phyloP scores from a whole-genome alignment of 1,284 basidiomycete species.

The Leccinum pachyderme region DNA sequence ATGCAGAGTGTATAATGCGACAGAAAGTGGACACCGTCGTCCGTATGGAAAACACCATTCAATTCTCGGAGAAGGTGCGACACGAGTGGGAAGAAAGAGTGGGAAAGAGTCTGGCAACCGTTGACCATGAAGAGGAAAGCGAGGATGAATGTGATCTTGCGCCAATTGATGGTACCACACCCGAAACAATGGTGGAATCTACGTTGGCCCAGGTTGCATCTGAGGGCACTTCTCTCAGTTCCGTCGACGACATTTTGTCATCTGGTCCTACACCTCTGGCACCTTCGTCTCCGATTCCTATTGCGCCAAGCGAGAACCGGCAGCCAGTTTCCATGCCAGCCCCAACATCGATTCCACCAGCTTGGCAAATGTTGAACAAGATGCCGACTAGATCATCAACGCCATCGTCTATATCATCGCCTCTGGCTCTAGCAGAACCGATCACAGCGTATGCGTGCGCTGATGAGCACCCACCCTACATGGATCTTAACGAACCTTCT shows the following conservation, averaged over 20 bases:
- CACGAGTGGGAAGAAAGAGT: constrained; percentile 96
- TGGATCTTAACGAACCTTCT: constrained; percentile 57
- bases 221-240: constrained; percentile 45
- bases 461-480: constrained; percentile 57
- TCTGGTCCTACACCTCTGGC: constrained; percentile 69
- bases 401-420: constrained; percentile 80
- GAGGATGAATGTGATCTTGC: constrained; percentile 36
- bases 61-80: constrained; percentile 96
- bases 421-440: constrained; percentile 75
- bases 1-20: constrained; percentile 86
- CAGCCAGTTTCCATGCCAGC: constrained; percentile 24
- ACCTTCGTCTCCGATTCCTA: constrained; percentile 56
- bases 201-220: constrained; percentile 16
- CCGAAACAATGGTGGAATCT: constrained; percentile 14
- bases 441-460: constrained; percentile 67
- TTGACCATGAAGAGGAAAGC: constrained; percentile 48
- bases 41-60: constrained; percentile 96
- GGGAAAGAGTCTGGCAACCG: constrained; percentile 59
- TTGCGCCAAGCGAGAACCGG: constrained; percentile 31
- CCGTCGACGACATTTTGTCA: constrained; percentile 39
- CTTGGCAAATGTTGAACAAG: constrained; percentile 47
- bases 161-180: constrained; percentile 40
- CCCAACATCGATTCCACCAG: constrained; percentile 31
- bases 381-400: constrained; percentile 78
- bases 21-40: constrained; percentile 95